These are phyloP conservation scores for Lasiodiplodia citricola DNA, from an alignment of 2,329 filamentous ascomycete species.

Conservation along the genomic window DNA sequence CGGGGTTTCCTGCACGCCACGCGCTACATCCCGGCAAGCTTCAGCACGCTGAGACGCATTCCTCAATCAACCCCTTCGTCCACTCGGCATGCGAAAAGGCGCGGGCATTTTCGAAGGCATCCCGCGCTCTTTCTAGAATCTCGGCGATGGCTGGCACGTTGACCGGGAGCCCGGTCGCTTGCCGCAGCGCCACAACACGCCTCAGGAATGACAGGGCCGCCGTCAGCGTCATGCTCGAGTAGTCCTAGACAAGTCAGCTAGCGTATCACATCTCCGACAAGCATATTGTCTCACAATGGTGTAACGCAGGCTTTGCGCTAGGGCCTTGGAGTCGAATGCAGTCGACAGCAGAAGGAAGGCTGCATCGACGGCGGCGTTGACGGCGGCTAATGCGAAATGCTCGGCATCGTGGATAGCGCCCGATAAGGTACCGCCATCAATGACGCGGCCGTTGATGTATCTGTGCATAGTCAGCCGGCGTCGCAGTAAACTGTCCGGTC, in stretches of 20 bases:
- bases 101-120: not conserved
- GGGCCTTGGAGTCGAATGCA: not conserved
- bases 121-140: not conserved
- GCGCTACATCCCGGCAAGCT: not conserved
- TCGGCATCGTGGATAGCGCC: no score
- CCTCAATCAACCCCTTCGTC: not conserved
- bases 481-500: no score
- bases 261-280: not conserved
- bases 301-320: not conserved
- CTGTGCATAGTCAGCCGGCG: not conserved
- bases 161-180: not conserved
- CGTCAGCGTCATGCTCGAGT: conserved; percentile 5
- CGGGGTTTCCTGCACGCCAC: not conserved
- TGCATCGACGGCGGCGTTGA: not conserved
- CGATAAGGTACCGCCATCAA: not conserved
- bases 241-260: not conserved
- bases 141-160: not conserved
- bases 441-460: not conserved
- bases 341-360: conserved; percentile 2
- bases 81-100: not conserved
- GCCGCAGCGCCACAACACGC: not conserved
- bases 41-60: not conserved
- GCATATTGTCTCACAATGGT: not conserved
- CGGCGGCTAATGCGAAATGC: not conserved
- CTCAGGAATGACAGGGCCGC: not conserved